These are phyloP conservation scores for Penicillium coffeae DNA, from an alignment of 495 filamentous ascomycete species.

Conservation along the genomic window DNA sequence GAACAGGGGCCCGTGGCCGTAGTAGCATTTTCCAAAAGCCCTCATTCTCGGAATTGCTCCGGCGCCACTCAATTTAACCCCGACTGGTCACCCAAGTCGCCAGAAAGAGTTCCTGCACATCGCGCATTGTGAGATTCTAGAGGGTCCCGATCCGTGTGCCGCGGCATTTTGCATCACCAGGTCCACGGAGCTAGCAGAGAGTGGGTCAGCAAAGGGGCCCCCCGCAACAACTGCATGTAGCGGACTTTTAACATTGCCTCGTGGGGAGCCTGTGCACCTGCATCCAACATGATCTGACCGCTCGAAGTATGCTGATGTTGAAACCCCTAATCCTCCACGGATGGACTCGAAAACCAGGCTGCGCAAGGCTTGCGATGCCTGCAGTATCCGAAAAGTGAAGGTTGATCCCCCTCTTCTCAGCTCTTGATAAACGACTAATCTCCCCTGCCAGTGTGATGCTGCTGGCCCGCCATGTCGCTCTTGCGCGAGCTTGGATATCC, in stretches of 20 bases:
- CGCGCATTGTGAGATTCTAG: background rate
- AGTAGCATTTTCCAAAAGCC: background rate
- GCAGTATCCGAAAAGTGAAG: conserved; percentile 83
- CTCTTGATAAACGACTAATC: conserved; percentile 7
- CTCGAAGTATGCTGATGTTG: conserved; percentile 22
- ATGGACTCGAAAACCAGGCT: conserved; percentile 53
- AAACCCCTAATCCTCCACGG: conserved; percentile 14
- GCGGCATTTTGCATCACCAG: conserved; percentile 1
- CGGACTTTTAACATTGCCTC: conserved; percentile 2
- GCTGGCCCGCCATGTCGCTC: conserved; percentile 73
- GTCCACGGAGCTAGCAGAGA: background rate
- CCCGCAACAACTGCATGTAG: conserved; percentile 13
- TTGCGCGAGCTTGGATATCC: conserved; percentile 72
- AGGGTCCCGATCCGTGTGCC: background rate
- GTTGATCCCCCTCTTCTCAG: conserved; percentile 36
- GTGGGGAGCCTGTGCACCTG: background rate
- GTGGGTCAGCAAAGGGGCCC: conserved; percentile 16
- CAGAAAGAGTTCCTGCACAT: background rate
- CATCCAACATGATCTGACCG: conserved; percentile 14
- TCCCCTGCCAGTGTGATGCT: conserved; percentile 66
- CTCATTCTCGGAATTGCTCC: background rate
- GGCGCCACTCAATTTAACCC: background rate
- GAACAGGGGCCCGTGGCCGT: no score
- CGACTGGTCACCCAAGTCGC: background rate
- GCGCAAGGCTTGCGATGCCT: conserved; percentile 80